These are phyloP conservation scores for Linnemannia elongata DNA, from an alignment of 192 early-diverging fungal species.

Conservation along the genomic window DNA sequence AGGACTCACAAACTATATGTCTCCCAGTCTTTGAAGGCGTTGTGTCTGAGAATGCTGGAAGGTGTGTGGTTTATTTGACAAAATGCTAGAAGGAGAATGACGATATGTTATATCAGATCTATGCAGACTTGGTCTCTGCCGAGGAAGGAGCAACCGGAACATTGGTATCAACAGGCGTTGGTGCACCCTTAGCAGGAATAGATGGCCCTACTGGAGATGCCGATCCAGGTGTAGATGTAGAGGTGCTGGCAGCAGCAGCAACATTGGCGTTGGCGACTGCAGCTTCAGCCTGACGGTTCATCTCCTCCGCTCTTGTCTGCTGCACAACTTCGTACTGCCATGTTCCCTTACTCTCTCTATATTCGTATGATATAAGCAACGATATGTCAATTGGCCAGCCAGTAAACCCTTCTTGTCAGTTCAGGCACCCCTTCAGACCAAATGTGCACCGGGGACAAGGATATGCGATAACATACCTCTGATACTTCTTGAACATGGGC, in stretches of 20 bases:
- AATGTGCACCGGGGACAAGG: no score
- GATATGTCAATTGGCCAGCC: neutral
- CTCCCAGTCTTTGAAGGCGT: neutral
- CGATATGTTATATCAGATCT: neutral
- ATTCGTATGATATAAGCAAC: neutral
- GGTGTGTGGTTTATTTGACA: neutral
- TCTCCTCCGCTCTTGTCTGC: conserved; percentile 44
- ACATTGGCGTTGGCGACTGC: conserved; percentile 9
- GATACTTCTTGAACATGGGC: conserved; percentile 47
- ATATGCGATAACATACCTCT: conserved; percentile 20
- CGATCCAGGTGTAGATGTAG: neutral
- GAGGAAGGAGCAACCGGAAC: neutral
- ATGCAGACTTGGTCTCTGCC: neutral
- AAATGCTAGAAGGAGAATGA: neutral
- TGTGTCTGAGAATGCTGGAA: neutral
- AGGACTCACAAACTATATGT: neutral
- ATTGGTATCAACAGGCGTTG: neutral
- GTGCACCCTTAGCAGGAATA: neutral
- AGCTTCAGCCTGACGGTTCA: conserved; percentile 32
- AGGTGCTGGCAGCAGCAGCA: neutral
- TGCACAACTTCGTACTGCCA: conserved; percentile 53
- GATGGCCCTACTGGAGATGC: neutral
- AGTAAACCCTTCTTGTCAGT: neutral
- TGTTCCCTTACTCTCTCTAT: conserved; percentile 55
- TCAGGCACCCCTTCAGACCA: neutral